Base-by-base conservation (phyloP, 1,284 basidiomycete species). In the Dichomitus squalens region DNA sequence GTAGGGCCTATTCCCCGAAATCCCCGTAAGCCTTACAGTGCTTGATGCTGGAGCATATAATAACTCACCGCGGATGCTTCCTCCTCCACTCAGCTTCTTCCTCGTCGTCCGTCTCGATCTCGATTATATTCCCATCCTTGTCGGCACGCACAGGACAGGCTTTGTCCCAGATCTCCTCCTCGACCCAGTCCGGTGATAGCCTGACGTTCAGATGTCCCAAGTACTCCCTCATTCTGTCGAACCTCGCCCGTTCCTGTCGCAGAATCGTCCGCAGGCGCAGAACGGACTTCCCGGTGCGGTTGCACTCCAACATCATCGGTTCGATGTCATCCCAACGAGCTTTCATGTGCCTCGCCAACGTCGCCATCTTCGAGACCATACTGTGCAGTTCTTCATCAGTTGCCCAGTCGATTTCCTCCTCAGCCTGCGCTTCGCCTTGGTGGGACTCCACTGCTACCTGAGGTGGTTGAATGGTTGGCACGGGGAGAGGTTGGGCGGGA, bases 71-170 rank as follows among this genome's bases (percentile, higher is more conserved):
- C 12, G 29, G 29, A 29, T 47, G 8, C 16, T 31, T 7, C 11
- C 18, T 4, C 18, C 31, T 9, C 44, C 44, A 33, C 29, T 33
- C 18, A 11, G 9, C 29, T 27, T 47, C 44, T n/a, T 52, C 57
- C 29, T 59, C 57, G 20, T 59, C 57, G 16, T 49, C 46, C 20
- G 57, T 55, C 38, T 39, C 27, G 44, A 59, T 31, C 50, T 59
- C 57, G 16, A 59, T 16, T 49, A 52, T 38, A 25, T 34, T 27
- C 31, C 57, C 57, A 1, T 21, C 1, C 18, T 49, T 49, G 53
- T 59, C 53, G 38, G 40, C 41, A 20, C 53, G 44, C 18, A 51
- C 48, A 23, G 33, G 50, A 2, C 23, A 12, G 27, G 44, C 53
- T 43, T 11, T 16, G 49, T 52, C 40, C 57, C 57, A 59, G 34